phyloP scores from a whole-genome alignment of 2,329 filamentous ascomycete genomes.

The Penicillium sp. region DNA sequence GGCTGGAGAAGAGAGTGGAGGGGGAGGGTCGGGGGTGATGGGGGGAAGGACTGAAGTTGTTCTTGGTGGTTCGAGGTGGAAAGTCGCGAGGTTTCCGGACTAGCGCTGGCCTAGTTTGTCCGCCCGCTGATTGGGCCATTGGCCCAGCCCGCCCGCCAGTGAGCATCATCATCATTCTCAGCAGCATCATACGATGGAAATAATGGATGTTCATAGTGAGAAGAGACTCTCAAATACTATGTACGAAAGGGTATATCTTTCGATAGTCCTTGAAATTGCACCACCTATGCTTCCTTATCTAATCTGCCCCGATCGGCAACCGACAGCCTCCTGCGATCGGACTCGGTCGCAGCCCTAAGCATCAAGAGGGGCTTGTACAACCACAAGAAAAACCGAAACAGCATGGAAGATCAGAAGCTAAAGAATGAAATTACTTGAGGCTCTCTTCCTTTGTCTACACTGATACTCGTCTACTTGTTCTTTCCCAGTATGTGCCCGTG shows the following conservation, averaged over 20 bases:
- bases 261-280: background rate
- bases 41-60: constrained; percentile 34
- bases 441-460: too few species aligned
- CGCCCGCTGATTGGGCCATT: constrained; percentile 35
- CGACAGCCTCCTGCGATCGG: background rate
- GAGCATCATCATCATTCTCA: constrained; percentile 24
- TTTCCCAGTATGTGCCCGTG: background rate
- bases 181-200: constrained; percentile 8
- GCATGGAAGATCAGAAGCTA: background rate
- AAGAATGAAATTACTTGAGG: background rate
- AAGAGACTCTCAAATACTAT: background rate
- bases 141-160: constrained; percentile 22
- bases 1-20: constrained; percentile 34
- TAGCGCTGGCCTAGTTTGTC: constrained; percentile 38
- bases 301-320: background rate
- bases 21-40: constrained; percentile 31
- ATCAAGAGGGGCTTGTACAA: background rate
- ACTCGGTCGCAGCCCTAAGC: background rate
- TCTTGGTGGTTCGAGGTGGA: constrained; percentile 43
- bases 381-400: background rate
- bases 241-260: background rate
- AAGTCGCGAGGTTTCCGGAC: constrained; percentile 39
- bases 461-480: background rate
- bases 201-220: background rate
- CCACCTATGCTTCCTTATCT: background rate